Evolutionary conservation across 2,329 filamentous ascomycete genomes (phyloP).

Genomic region (Tolypocladium tundrense): DNA sequence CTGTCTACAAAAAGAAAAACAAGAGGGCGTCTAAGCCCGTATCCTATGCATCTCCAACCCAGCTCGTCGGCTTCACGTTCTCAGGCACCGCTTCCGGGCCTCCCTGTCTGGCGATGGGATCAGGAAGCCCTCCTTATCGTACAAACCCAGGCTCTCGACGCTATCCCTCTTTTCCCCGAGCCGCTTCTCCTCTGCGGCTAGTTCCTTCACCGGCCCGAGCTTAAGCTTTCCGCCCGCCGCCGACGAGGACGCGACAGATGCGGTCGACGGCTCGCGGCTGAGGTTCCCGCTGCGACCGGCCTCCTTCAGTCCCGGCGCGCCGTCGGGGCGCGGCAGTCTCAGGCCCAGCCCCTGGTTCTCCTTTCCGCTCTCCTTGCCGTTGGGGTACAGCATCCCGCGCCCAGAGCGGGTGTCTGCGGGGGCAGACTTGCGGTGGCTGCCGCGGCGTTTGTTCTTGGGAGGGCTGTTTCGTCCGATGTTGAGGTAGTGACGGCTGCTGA

Average conservation of each 20-base stretch:
- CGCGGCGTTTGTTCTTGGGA: slow-evolving; percentile 9
- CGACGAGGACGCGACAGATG: slow-evolving; percentile 1
- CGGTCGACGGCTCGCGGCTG: slow-evolving; percentile 6
- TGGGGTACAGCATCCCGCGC: neutral
- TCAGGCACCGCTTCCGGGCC: slow-evolving; percentile 2
- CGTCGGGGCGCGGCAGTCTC: slow-evolving; percentile 8
- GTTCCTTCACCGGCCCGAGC: slow-evolving; percentile 15
- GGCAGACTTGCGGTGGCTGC: slow-evolving; percentile 5
- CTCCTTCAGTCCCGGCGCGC: slow-evolving; percentile 6
- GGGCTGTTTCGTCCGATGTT: slow-evolving; percentile 23
- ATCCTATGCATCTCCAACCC: neutral
- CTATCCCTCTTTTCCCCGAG: slow-evolving; percentile 15
- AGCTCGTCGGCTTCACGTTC: neutral
- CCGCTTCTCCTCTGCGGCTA: slow-evolving; percentile 12
- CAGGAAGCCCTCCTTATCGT: slow-evolving; percentile 36
- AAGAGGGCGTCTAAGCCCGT: neutral
- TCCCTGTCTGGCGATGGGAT: slow-evolving; percentile 29
- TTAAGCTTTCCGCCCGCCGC: slow-evolving; percentile 8
- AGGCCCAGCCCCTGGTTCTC: slow-evolving; percentile 15
- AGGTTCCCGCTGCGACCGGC: slow-evolving; percentile 10
- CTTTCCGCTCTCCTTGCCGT: slow-evolving; percentile 14
- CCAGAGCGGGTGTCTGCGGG: slow-evolving; percentile 1
- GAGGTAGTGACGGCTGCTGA: slow-evolving; percentile 36
- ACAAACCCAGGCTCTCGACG: slow-evolving; percentile 30
- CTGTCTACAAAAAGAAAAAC: neutral